These are phyloP conservation scores for Aspergillus latus DNA, from an alignment of 2,329 filamentous ascomycete species.

Conservation along the genomic window DNA sequence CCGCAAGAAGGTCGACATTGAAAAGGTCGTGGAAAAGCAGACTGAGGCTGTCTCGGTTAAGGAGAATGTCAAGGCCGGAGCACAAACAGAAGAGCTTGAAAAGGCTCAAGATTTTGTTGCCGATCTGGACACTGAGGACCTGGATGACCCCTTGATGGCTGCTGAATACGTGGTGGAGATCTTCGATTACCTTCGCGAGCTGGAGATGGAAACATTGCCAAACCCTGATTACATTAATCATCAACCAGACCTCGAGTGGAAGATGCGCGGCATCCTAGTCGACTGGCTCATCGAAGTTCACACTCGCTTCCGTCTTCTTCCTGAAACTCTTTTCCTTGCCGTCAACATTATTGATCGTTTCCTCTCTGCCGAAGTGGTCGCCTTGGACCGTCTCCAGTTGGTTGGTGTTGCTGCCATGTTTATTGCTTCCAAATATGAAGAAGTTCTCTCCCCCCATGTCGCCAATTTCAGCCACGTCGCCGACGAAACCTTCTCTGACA, in stretches of 20 bases:
- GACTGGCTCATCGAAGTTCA: slow-evolving; percentile 99
- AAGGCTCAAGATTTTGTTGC: slow-evolving; percentile 39
- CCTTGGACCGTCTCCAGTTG: slow-evolving; percentile 91
- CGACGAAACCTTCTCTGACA: slow-evolving; percentile 92
- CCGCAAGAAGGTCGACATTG: slow-evolving; percentile 63
- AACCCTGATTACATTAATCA: slow-evolving; percentile 95
- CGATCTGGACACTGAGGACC: slow-evolving; percentile 80
- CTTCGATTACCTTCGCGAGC: slow-evolving; percentile 88
- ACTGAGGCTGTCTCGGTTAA: slow-evolving; percentile 35
- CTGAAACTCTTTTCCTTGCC: slow-evolving; percentile 92
- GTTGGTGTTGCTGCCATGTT: slow-evolving; percentile 99
- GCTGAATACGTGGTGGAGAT: slow-evolving; percentile 97
- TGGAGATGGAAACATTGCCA: slow-evolving; percentile 77
- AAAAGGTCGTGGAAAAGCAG: slow-evolving; percentile 38
- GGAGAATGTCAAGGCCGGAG: slow-evolving; percentile 22
- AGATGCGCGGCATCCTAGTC: slow-evolving; percentile 93
- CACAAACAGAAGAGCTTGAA: slow-evolving; percentile 45
- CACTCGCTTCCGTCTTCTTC: slow-evolving; percentile 90
- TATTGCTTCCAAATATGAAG: slow-evolving; percentile 98
- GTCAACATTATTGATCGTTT: slow-evolving; percentile 99
- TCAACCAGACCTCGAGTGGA: slow-evolving; percentile 95
- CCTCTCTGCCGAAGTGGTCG: slow-evolving; percentile 90
- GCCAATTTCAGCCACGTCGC: slow-evolving; percentile 96
- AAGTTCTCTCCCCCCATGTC: slow-evolving; percentile 94
- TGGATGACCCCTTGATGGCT: slow-evolving; percentile 95